Evolutionary conservation across 768 basidiomycete genomes (phyloP), one percentile per base, ranked within the genome.

Genomic region (Lentinula detonsa): DNA sequence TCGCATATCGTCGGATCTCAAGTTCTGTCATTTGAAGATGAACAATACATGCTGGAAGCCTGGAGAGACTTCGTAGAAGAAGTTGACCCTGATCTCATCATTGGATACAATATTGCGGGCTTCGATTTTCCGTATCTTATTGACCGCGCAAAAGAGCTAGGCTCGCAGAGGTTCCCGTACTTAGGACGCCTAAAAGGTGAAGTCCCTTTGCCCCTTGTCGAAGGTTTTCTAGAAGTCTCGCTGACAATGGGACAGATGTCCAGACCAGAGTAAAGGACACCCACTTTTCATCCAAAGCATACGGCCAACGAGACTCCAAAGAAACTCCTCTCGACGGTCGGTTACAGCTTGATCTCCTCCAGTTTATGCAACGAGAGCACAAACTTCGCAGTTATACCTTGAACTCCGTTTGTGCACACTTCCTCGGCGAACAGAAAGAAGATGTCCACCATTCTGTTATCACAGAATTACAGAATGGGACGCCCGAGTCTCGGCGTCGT

Each of bases 371-470:
- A 69, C 85, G 97, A 65, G 97, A 99, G 72, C 91, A 98, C 77
- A 99, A 98, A 70, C 77, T 99, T 5, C 88, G 97, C 8, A 95
- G 92, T 67, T 99, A 99, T 72, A 93, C 96, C 3, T 87, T 99
- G 66, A 99, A 99, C 72, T 90, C 97, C 4, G 97, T 99, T 59
- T 99, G 97, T 69, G 90, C 97, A 1, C 92, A 96, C 67, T 99
- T 99, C 72, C 79, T 99, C 3, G 95, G 95, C 33, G 97, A 99
- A 73, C 97, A 99, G 73, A 99, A 99, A 72, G 97, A 99, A 72
- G 97, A 99, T 65, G 97, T 99, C 18, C 97, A 98, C 68, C 88
- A 98, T 70, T 98, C 96, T 1, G 94, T 97, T 64, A 99, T 99
- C 67, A 98, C 97, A 0, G 95, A 98, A 54, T 75, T 99, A 49